Evolutionary conservation across 2,329 filamentous ascomycete genomes (phyloP).

Genomic region (Apiospora hydei): DNA sequence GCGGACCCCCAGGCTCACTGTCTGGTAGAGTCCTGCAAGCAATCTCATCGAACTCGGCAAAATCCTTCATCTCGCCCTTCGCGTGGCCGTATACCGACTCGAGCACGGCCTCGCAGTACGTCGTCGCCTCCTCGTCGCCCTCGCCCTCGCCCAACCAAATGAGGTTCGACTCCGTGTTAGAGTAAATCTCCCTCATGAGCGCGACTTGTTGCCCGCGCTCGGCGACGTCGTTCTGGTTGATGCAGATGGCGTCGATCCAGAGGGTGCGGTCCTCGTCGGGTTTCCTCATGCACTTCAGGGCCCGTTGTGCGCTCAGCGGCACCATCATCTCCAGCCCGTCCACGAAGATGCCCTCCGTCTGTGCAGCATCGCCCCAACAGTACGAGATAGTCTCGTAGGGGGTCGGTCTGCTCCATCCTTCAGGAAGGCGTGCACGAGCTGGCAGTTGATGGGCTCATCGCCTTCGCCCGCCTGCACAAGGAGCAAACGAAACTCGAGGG

Average conservation of each 20-base stretch:
- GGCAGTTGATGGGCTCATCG: background rate
- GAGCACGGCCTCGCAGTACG: background rate
- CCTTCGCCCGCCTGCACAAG: background rate
- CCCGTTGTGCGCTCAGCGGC: background rate
- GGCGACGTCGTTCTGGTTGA: background rate
- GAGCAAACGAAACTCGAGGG: background rate
- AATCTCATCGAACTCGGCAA: background rate
- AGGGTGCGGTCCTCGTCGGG: background rate
- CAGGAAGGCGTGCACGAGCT: conserved; percentile 4
- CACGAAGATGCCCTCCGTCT: background rate
- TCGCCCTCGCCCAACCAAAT: background rate
- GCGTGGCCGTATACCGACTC: background rate
- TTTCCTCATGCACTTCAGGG: background rate
- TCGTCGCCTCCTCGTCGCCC: background rate
- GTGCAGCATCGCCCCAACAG: background rate
- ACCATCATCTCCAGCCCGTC: background rate
- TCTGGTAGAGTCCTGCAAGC: background rate
- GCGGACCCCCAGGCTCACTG: background rate
- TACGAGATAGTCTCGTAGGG: conserved; percentile 8
- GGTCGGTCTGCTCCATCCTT: background rate
- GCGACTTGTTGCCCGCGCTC: background rate
- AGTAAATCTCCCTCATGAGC: background rate
- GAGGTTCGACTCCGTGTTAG: background rate
- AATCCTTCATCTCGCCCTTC: background rate
- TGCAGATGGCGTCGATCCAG: conserved; percentile 22